A percentile compares a stretch with the other conserved stretches of the same genome.
These are phyloP conservation scores for Sequoiadendron giganteum DNA, from an alignment of 75 land plant genomes.

Conservation along the genomic window DNA sequence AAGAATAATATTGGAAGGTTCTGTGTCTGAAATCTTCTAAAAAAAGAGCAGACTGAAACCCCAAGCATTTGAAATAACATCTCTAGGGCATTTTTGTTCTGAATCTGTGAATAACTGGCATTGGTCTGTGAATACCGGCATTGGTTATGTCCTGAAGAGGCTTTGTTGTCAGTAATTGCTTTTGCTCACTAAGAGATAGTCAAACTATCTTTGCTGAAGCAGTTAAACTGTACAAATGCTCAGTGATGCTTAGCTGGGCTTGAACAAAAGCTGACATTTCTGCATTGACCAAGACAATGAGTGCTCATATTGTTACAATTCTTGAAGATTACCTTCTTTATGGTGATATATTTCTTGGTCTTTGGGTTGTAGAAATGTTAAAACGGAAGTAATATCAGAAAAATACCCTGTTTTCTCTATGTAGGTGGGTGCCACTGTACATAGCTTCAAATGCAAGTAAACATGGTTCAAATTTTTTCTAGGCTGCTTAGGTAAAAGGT, in stretches of 20 bases:
- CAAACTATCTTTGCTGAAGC: background rate
- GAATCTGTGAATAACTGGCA: too few relatives aligned
- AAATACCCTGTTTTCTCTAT: too few relatives aligned
- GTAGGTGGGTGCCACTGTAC: background rate
- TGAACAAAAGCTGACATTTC: background rate
- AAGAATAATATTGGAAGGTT: background rate
- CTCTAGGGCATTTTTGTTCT: background rate
- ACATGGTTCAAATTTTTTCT: background rate
- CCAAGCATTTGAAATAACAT: background rate
- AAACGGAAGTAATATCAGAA: too few relatives aligned
- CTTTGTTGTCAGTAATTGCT: background rate
- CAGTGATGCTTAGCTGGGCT: background rate
- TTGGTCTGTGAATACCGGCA: too few relatives aligned
- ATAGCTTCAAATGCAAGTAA: background rate
- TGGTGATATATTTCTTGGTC: background rate
- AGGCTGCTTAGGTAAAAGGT: background rate
- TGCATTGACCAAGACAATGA: background rate
- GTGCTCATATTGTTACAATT: background rate
- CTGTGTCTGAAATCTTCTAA: background rate
- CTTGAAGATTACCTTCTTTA: background rate
- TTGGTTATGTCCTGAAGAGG: background rate
- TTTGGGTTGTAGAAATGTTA: background rate
- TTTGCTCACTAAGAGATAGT: background rate
- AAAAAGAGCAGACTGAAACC: background rate
- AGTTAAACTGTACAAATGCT: background rate